Evolutionary conservation across 2,329 filamentous ascomycete species (phyloP).

Genomic region (Fusarium verticillioides): DNA sequence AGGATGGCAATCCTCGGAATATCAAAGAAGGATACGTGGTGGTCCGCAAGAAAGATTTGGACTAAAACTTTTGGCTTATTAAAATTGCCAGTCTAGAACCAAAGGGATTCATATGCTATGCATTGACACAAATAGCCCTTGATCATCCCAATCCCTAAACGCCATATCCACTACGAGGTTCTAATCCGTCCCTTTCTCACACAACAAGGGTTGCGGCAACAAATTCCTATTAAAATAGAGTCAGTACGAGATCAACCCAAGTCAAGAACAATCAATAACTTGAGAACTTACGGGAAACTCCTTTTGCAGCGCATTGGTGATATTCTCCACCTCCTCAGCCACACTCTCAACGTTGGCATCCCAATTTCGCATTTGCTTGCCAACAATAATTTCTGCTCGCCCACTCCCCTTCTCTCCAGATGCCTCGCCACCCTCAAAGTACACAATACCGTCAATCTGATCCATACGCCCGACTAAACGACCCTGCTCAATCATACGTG

Average conservation of each 20-base stretch:
- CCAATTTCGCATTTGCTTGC: conserved; percentile 83
- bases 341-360: conserved; percentile 88
- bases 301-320: conserved; percentile 82
- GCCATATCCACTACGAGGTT: conserved; percentile 38
- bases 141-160: conserved; percentile 36
- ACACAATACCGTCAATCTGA: conserved; percentile 89
- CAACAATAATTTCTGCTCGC: conserved; percentile 71
- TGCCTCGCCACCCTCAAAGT: conserved; percentile 81
- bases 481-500: conserved; percentile 95
- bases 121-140: conserved; percentile 29
- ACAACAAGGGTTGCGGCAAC: conserved; percentile 64
- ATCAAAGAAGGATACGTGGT: conserved; percentile 66
- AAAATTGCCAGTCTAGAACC: conserved; percentile 31
- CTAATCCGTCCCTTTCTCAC: conserved; percentile 29
- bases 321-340: conserved; percentile 88
- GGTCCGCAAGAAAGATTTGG: conserved; percentile 63
- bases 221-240: conserved; percentile 58
- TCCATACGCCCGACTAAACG: conserved; percentile 90
- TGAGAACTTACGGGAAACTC: conserved; percentile 73
- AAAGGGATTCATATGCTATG: conserved; percentile 33
- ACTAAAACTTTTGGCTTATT: conserved; percentile 49
- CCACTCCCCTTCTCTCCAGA: conserved; percentile 75
- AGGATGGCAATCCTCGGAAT: conserved; percentile 57
- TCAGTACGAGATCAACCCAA: conserved; percentile 12
- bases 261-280: not conserved